Evolutionary conservation across 2,329 filamentous ascomycete species (phyloP).

Genomic region (Fusarium hostae): DNA sequence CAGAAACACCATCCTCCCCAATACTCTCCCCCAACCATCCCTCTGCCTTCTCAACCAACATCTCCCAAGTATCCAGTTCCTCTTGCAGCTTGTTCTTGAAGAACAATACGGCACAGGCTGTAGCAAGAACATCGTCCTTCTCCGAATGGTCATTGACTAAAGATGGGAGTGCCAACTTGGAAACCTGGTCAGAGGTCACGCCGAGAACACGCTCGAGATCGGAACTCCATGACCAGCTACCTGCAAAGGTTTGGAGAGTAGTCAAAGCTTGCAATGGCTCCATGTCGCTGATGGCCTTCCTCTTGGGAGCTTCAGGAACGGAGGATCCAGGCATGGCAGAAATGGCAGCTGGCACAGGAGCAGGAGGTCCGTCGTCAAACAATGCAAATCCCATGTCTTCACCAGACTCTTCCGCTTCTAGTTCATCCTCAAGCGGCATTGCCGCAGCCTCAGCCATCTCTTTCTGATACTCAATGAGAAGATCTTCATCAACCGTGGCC

Average conservation of each 20-base stretch:
- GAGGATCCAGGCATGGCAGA: not conserved
- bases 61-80: conserved; percentile 69
- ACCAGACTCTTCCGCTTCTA: not conserved
- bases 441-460: conserved; percentile 9
- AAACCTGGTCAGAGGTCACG: conserved; percentile 10
- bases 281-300: not conserved
- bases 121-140: conserved; percentile 40
- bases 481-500: not conserved
- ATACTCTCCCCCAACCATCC: conserved; percentile 56
- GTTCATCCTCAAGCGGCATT: not conserved
- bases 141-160: not conserved
- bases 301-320: not conserved
- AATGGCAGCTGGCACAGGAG: not conserved
- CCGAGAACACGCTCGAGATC: conserved; percentile 46
- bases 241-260: conserved; percentile 58
- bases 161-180: conserved; percentile 11
- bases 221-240: conserved; percentile 47
- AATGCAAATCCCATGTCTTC: conserved; percentile 1
- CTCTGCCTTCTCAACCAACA: conserved; percentile 70
- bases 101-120: conserved; percentile 46
- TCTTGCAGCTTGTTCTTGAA: conserved; percentile 58
- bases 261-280: conserved; percentile 55
- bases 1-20: conserved; percentile 14
- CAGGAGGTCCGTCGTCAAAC: not conserved
- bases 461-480: not conserved